Conservation (phyloP, 2,329 filamentous ascomycete genomes). For the Cladosporium sphaerospermum region DNA sequence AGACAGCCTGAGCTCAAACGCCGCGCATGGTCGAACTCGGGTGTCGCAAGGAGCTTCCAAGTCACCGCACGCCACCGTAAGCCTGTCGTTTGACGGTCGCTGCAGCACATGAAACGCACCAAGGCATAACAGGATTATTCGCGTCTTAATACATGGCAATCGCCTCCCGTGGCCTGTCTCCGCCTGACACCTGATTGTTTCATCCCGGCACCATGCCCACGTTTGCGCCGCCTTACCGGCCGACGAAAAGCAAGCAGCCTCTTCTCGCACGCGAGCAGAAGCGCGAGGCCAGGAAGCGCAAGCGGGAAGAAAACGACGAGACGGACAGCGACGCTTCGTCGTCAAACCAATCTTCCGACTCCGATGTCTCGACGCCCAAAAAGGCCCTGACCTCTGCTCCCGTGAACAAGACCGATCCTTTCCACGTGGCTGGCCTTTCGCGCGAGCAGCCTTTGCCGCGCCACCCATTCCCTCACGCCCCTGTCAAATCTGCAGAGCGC, state of each 20-base stretch:
- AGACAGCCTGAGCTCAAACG: background rate
- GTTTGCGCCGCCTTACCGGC: conserved; percentile 25
- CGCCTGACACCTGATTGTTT: background rate
- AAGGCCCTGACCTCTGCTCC: conserved; percentile 12
- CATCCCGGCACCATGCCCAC: conserved; percentile 19
- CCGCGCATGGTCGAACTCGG: background rate
- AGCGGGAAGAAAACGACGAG: conserved; percentile 13
- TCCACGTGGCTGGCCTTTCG: conserved; percentile 36
- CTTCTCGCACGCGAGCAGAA: conserved; percentile 23
- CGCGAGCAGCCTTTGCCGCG: conserved; percentile 35
- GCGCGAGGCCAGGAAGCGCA: conserved; percentile 22
- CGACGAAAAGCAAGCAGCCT: conserved; percentile 19
- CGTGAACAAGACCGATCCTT: conserved; percentile 28
- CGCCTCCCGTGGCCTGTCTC: background rate
- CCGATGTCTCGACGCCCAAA: conserved; percentile 5
- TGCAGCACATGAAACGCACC: conserved; percentile 7
- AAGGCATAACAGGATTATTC: conserved; percentile 2
- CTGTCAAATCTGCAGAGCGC: conserved; percentile 20
- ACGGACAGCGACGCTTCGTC: background rate
- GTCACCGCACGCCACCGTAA: background rate
- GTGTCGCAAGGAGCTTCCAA: background rate
- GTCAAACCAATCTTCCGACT: conserved; percentile 4
- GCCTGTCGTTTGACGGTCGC: background rate
- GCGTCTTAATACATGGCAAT: conserved; percentile 1
- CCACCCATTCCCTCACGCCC: conserved; percentile 41